These are phyloP conservation scores for Grosmannia huntii DNA, from an alignment of 2,329 filamentous ascomycete species.

Conservation along the genomic window DNA sequence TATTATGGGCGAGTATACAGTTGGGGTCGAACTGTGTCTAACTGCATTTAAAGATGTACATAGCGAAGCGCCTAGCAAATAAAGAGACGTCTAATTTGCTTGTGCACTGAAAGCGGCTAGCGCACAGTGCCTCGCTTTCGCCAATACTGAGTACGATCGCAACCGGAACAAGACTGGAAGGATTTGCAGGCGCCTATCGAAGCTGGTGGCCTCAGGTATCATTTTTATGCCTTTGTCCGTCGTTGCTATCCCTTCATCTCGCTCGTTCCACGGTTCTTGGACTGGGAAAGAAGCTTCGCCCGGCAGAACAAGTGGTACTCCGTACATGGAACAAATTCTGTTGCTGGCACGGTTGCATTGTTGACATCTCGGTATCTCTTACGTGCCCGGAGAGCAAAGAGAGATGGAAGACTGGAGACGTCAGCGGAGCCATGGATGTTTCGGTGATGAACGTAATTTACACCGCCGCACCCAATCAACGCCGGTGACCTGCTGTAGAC, in stretches of 20 bases:
- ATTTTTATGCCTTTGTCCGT: no score
- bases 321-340: not conserved
- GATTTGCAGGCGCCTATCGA: not conserved
- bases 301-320: not conserved
- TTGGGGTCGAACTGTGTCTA: not conserved
- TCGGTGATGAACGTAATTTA: not conserved
- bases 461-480: not conserved
- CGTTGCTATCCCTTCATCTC: not conserved
- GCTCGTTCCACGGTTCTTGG: not conserved
- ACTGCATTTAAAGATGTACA: not conserved
- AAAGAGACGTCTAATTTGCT: not conserved
- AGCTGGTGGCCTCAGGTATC: not conserved
- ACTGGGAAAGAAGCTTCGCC: not conserved
- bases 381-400: not conserved
- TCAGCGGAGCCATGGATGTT: not conserved
- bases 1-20: not conserved
- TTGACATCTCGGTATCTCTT: not conserved
- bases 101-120: not conserved
- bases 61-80: not conserved
- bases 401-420: not conserved
- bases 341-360: not conserved
- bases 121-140: not conserved
- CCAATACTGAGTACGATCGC: not conserved
- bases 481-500: not conserved
- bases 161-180: not conserved